Evolutionary conservation across 768 basidiomycete species (phyloP), one percentile per base, ranked within the genome.

Genomic region (Cantharellus cinnabarinus): DNA sequence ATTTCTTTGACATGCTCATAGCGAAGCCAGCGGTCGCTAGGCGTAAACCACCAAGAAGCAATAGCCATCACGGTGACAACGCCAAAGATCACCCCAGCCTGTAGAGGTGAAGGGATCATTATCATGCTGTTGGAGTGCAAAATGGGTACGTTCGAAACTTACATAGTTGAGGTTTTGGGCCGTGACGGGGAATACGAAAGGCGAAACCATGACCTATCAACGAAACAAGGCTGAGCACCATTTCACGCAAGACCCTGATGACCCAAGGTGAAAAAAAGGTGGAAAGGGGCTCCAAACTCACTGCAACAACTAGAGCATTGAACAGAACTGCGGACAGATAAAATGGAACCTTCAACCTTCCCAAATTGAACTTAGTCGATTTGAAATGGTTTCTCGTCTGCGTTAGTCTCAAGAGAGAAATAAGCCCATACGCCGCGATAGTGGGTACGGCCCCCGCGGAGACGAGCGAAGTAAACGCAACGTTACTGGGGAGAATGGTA

Each of bases 391-490:
- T 68, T 5, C 82, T 87, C 0, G 90, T 93, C 75, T 82, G 74
- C n/a, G 78, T 78, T 20, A 91, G 70, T 39, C 86, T 78, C 40
- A 91, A 74, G 2, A 85, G 66, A 4, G 84, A 79, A 61, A 93
- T 89, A 50, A 93, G 73, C 0, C 81, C 86, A 66, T 93, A 93
- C 2, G 88, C 85, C 0, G 89, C 87, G 60, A 90, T 89, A 2
- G 85, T 90, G 0, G 89, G 90, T 2, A 89, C 76, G 3, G 75
- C 87, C 34, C 86, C 85, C 4, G 89, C 91, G 5, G 87, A 90
- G 48, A 91, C 78, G 61, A 94, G 75, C 10, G 89, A 91, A 2
- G 83, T 89, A 73, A 94, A 95, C 2, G 91, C 90, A 42, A 93
- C 91, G 65, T 85, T 81, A 65, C 85, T 88, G 0, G 89, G 87